These are phyloP conservation scores for Copromyces sp. DNA, from an alignment of 495 filamentous ascomycete genomes.

Conservation along the genomic window DNA sequence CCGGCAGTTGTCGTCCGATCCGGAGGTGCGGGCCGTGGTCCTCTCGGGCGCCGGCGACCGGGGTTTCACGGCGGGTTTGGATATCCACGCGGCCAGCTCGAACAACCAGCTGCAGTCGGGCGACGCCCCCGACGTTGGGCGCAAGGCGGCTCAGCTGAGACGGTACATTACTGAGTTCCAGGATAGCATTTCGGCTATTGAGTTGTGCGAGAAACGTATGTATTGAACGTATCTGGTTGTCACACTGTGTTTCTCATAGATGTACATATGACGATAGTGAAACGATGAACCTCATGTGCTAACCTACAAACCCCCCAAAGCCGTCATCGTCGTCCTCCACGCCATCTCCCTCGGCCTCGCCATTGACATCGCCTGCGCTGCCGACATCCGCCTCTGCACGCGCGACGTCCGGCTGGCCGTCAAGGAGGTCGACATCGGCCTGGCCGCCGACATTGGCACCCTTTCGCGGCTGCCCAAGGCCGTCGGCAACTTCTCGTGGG, in stretches of 20 bases:
- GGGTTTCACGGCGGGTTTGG: constrained; percentile 78
- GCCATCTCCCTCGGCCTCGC: constrained; percentile 73
- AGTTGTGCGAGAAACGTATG: constrained; percentile 80
- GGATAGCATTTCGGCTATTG: constrained; percentile 60
- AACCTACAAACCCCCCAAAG: constrained; percentile 20
- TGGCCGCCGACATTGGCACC: constrained; percentile 91
- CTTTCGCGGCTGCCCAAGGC: constrained; percentile 76
- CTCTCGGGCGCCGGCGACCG: constrained; percentile 73
- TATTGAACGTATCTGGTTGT: neutral
- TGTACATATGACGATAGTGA: neutral
- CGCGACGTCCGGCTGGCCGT: constrained; percentile 58
- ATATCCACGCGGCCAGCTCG: constrained; percentile 58
- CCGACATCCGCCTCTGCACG: constrained; percentile 70
- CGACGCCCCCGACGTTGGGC: constrained; percentile 44
- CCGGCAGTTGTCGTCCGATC: constrained; percentile 57
- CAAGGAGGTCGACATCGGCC: constrained; percentile 91
- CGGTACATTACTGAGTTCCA: constrained; percentile 71
- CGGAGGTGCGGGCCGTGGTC: constrained; percentile 66
- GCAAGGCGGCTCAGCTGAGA: constrained; percentile 53
- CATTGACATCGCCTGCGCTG: constrained; percentile 69
- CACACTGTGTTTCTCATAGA: neutral
- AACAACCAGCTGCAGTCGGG: constrained; percentile 19
- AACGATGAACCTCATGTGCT: neutral
- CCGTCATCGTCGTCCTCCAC: constrained; percentile 77
- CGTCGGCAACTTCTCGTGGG: constrained; percentile 70